These are phyloP conservation scores for Pilatotrama ljubarskyi DNA, from an alignment of 768 basidiomycete genomes.

Conservation along the genomic window DNA sequence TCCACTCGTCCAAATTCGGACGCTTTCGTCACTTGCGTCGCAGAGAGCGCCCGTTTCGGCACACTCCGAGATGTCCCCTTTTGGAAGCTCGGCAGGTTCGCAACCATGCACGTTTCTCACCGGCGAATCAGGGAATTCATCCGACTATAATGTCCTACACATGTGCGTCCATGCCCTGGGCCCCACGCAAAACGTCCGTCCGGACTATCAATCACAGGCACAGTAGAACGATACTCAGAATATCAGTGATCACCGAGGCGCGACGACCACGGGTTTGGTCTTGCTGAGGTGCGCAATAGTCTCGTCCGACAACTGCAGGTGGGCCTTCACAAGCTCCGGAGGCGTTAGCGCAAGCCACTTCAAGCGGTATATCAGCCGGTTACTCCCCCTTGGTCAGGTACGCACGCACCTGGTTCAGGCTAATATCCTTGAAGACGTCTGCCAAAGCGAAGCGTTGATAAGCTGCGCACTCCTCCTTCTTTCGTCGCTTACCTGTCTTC, in stretches of 20 bases:
- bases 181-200: background rate
- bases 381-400: background rate
- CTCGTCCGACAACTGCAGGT: conserved; percentile 54
- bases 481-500: background rate
- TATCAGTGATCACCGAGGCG: conserved; percentile 9
- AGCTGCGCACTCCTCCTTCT: background rate
- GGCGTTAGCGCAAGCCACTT: conserved; percentile 66
- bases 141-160: background rate
- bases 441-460: background rate
- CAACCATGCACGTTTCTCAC: conserved; percentile 13
- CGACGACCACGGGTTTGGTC: conserved; percentile 50
- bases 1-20: conserved; percentile 2
- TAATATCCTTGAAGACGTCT: conserved; percentile 35
- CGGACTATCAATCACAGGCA: background rate
- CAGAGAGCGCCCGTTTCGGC: background rate
- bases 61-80: conserved; percentile 9
- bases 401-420: conserved; percentile 30
- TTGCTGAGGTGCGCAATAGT: conserved; percentile 49
- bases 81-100: conserved; percentile 9
- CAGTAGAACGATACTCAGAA: background rate
- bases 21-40: conserved; percentile 5
- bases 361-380: background rate
- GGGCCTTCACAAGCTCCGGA: conserved; percentile 57
- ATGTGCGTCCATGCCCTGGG: conserved; percentile 3
- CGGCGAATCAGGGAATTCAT: conserved; percentile 1